Evolutionary conservation across 2,329 filamentous ascomycete species (phyloP), one percentile per base, ranked within the genome.

Genomic region (Beauveria australis): DNA sequence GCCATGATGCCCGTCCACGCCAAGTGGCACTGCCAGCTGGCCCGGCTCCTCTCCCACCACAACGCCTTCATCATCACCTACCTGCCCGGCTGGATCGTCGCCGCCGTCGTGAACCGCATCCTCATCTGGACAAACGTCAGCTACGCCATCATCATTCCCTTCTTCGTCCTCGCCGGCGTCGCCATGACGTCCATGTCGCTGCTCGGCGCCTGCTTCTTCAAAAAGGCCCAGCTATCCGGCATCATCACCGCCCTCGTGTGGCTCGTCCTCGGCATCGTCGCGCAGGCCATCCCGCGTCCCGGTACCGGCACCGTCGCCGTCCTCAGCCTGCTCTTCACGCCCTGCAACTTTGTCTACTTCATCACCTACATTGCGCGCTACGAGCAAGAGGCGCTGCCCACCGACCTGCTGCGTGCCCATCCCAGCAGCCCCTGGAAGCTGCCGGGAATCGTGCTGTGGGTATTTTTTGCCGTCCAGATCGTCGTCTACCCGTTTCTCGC

Each of bases 331-430:
- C 73, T 95, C 0, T 95, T 95, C 68, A 84, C 89, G 3, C 88
- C 91, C 0, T 92, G 91, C 79, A 93, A 91, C 68, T 93, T 90
- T 69, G 86, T 91, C 26, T 89, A 86, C 70, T 92, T 91, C 70
- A 79, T 85, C 64, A 83, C 89, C 37, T 84, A 85, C 65, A 79
- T 90, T 67, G 89, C 90, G 8, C 83, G 89, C 54, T 93, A 81
- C 72, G 88, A 95, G 72, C 77, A 79, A 61, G 72, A 87, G 61
- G 77, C 83, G 22, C 66, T 78, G 51, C 76, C 81, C 0, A 81
- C 86, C 0, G 81, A 90, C 64, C 73, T 94, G 3, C 68, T 81
- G 6, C 72, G 82, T 48, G 75, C 76, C 1, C 83, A 89, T 0
- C 87, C 89, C 0, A 71, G 78, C 3, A 84, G 80, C 64, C 79